Evolutionary conservation across 2,329 filamentous ascomycete genomes (phyloP).

Genomic region (Colletotrichum sp.): DNA sequence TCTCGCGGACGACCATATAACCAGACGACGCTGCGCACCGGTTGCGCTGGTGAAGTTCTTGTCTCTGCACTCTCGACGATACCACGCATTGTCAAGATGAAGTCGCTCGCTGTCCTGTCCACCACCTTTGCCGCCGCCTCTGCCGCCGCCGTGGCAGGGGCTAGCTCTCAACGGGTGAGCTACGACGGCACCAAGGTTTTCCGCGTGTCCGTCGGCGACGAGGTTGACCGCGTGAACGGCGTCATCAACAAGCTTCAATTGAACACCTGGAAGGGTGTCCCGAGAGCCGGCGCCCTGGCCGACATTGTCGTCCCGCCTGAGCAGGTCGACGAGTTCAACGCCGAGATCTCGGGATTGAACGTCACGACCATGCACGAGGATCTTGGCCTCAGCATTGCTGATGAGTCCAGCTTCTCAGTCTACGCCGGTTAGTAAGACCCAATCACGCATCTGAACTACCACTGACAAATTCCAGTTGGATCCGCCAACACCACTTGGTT

Average conservation of each 20-base stretch:
- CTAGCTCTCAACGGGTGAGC: slow-evolving; percentile 27
- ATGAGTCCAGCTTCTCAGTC: slow-evolving; percentile 38
- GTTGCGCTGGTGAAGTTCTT: background rate
- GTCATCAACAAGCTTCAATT: slow-evolving; percentile 39
- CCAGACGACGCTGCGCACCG: background rate
- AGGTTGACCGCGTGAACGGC: slow-evolving; percentile 35
- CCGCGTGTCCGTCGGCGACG: slow-evolving; percentile 41
- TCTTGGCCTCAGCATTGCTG: slow-evolving; percentile 41
- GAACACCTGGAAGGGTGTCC: slow-evolving; percentile 41
- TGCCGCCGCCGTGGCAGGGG: slow-evolving; percentile 10
- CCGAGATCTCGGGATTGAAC: slow-evolving; percentile 34
- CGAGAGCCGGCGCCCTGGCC: slow-evolving; percentile 36
- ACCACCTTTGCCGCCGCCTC: slow-evolving; percentile 10
- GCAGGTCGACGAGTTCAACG: slow-evolving; percentile 36
- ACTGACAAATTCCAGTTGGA: background rate
- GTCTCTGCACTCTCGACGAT: background rate
- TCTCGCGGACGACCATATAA: background rate
- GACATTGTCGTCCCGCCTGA: slow-evolving; percentile 46
- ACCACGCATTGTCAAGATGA: slow-evolving; percentile 4
- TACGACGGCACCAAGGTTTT: slow-evolving; percentile 52
- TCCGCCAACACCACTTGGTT: slow-evolving; percentile 42
- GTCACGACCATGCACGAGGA: slow-evolving; percentile 42
- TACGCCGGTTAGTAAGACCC: slow-evolving; percentile 12
- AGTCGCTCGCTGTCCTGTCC: slow-evolving; percentile 10
- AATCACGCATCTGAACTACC: background rate